phyloP scores from a whole-genome alignment of 2,329 filamentous ascomycete genomes.

The Chrysoporthe deuterocubensis region DNA sequence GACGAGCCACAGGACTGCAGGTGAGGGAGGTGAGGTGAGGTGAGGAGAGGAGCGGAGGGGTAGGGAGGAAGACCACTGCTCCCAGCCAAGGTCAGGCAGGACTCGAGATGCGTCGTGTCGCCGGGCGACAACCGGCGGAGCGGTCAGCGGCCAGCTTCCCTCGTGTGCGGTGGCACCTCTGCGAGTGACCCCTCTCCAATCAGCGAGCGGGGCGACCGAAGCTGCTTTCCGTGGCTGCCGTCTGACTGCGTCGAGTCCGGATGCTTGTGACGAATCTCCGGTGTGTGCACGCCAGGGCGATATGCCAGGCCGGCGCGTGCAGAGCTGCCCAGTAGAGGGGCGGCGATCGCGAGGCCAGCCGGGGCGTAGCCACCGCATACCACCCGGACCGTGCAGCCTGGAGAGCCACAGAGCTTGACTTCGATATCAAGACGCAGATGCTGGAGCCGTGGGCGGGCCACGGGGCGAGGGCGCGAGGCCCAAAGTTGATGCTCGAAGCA shows the following conservation, averaged over 20 bases:
- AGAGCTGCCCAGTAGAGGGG: not conserved
- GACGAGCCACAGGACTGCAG: slow-evolving; percentile 26
- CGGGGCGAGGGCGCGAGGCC: not conserved
- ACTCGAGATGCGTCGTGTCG: slow-evolving; percentile 10
- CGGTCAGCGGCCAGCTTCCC: slow-evolving; percentile 25
- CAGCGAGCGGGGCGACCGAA: slow-evolving; percentile 23
- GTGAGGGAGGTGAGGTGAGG: not conserved
- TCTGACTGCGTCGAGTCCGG: slow-evolving; percentile 24
- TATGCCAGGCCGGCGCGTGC: not conserved
- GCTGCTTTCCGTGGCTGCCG: slow-evolving; percentile 25
- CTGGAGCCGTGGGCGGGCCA: not conserved
- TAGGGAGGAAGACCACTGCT: not conserved
- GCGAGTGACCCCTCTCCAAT: slow-evolving; percentile 24
- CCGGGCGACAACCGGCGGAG: slow-evolving; percentile 22
- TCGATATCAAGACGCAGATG: not conserved
- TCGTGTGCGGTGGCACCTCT: slow-evolving; percentile 28
- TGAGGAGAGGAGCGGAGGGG: not conserved
- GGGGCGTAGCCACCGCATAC: not conserved
- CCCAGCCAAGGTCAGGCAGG: slow-evolving; percentile 1
- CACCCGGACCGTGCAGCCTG: too few species aligned
- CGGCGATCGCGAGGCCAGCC: not conserved
- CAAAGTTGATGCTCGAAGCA: not conserved
- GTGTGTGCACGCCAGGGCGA: not conserved
- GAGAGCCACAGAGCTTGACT: too few species aligned
- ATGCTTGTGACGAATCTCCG: slow-evolving; percentile 11